A percentile compares a stretch with the other conserved stretches of the same genome.
Conservation (phyloP, 2,329 filamentous ascomycete species). For the Aspergillus novoparasiticus region DNA sequence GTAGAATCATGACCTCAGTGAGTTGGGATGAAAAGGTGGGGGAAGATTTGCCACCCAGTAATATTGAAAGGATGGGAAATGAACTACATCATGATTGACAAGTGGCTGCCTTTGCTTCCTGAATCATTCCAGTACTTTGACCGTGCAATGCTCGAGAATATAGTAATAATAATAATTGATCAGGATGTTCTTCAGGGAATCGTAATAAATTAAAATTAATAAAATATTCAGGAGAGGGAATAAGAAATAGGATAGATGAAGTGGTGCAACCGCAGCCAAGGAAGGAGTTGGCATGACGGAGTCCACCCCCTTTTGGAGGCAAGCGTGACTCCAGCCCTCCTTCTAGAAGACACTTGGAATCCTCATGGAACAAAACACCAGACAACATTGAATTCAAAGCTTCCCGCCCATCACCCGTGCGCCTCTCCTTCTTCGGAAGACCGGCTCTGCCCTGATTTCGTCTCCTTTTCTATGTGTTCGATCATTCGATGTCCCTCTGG, state of each 20-base stretch:
- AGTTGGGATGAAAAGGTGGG: background rate
- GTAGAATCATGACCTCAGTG: constrained; percentile 3
- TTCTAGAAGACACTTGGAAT: constrained; percentile 44
- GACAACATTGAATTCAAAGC: constrained; percentile 22
- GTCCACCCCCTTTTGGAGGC: constrained; percentile 6
- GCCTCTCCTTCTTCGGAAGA: constrained; percentile 2
- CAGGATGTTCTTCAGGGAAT: background rate
- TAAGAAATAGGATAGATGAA: background rate
- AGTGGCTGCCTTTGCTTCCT: background rate
- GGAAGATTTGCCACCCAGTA: background rate
- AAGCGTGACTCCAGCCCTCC: background rate
- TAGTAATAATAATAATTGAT: background rate
- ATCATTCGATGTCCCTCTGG: background rate
- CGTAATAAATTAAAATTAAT: background rate
- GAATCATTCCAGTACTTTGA: background rate
- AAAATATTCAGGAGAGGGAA: background rate
- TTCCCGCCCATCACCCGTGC: constrained; percentile 22
- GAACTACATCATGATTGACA: constrained; percentile 2
- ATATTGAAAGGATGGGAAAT: background rate
- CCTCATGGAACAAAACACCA: constrained; percentile 10
- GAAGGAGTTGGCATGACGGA: background rate
- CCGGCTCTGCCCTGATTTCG: background rate
- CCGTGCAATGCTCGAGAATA: background rate
- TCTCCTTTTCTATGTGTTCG: constrained; percentile 2
- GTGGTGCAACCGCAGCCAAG: constrained; percentile 18